Evolutionary conservation across 352 stramenopile genomes (phyloP), one percentile per base, ranked within the genome.

Genomic region (Globisporangium solare): DNA sequence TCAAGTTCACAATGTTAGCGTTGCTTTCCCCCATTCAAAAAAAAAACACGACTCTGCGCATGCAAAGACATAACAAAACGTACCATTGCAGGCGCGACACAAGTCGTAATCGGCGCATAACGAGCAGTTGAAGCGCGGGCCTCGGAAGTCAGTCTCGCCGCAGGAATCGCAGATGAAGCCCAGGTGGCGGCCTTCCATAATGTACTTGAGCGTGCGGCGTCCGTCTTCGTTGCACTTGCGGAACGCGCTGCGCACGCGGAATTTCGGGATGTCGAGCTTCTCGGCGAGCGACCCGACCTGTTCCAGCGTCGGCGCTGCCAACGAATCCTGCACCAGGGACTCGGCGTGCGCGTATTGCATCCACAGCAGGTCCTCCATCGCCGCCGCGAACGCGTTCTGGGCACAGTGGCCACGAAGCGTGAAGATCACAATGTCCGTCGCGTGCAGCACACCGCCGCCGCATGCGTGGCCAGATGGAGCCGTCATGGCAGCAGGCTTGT

Each of bases 111-210:
- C 83, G 45, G 54, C 89, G 69, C 83, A 94, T 5, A 84, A 58
- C 4, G 61, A 67, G 70, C 81, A 92, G 59, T 91, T 92, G 59
- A 77, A 94, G 11, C 83, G 77, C 41, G 77, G 57, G 15, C 83
- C 83, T 18, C 72, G 76, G 58, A 93, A 92, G 42, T 94, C 81
- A 21, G 81, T 90, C 68, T 91, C 73, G 13, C 79, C 83, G 43
- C 81, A 93, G 41, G 72, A 86, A 53, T 93, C 83, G 54, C 83
- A 93, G 42, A 91, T 91, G 49, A 93, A 93, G 0, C 83, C 83
- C 12, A 93, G 58, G 49, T 93, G 83, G 6, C 81, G 71, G 0
- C 79, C 83, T 53, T 90, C 81, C 83, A 93, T 92, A 51, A 93
- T 89, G 57, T 89, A 93, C 47, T 68, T 59, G 47, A 93, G 63